Evolutionary conservation across 768 basidiomycete species (phyloP).

Genomic region (Dendrothele bispora): DNA sequence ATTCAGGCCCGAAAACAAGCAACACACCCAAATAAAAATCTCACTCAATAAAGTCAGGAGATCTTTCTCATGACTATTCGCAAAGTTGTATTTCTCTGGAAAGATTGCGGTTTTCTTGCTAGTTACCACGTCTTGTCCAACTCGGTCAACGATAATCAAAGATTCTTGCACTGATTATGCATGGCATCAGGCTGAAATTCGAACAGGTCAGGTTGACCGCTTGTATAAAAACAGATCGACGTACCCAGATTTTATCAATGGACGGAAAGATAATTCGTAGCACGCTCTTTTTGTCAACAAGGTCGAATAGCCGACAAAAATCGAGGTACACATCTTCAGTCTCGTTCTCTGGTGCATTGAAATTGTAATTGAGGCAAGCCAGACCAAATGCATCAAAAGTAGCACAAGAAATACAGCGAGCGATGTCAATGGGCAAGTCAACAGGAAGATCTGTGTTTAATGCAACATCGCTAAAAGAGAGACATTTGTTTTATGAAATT

Average conservation of each 20-base stretch:
- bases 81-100: constrained; percentile 30
- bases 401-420: constrained; percentile 58
- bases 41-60: constrained; percentile 49
- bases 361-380: constrained; percentile 54
- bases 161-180: constrained; percentile 37
- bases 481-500: too few relatives aligned
- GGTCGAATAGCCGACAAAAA: constrained; percentile 49
- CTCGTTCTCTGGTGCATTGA: constrained; percentile 48
- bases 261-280: constrained; percentile 43
- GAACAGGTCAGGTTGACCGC: not conserved
- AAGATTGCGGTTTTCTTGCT: constrained; percentile 38
- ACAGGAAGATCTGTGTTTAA: too few relatives aligned
- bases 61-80: constrained; percentile 39
- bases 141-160: constrained; percentile 35
- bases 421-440: constrained; percentile 53
- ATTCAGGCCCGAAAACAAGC: constrained; percentile 1
- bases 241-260: constrained; percentile 44
- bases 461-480: too few relatives aligned
- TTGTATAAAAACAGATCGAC: constrained; percentile 13
- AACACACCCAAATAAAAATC: constrained; percentile 11
- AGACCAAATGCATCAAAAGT: constrained; percentile 67
- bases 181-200: constrained; percentile 42
- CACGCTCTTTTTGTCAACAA: constrained; percentile 45
- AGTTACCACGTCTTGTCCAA: constrained; percentile 43
- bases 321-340: constrained; percentile 47